A percentile compares a stretch with the other conserved stretches of the same genome.
Conservation (phyloP, 2,329 filamentous ascomycete species). For the Zarea fungicola region DNA sequence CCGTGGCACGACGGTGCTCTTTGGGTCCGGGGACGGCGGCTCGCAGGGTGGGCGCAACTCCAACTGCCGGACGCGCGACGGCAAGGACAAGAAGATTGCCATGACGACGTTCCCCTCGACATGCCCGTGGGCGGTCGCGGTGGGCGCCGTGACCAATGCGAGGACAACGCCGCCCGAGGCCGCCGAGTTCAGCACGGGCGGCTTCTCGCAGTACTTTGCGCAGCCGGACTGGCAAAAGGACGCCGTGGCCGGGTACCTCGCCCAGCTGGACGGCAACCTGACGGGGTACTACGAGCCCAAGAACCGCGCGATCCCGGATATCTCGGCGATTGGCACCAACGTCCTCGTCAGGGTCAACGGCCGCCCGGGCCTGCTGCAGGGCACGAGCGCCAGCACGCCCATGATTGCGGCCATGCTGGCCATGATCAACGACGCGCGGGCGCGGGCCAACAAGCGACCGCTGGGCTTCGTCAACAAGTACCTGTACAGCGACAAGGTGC, state of each 20-base stretch:
- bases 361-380: constrained; percentile 25
- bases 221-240: constrained; percentile 41
- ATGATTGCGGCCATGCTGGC: constrained; percentile 50
- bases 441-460: constrained; percentile 41
- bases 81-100: constrained; percentile 48
- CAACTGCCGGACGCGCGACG: constrained; percentile 54
- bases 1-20: constrained; percentile 47
- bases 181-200: constrained; percentile 43
- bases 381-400: constrained; percentile 50
- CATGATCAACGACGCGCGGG: constrained; percentile 48
- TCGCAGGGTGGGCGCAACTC: constrained; percentile 41
- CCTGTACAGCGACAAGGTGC: constrained; percentile 38
- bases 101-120: constrained; percentile 59
- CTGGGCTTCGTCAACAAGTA: constrained; percentile 51
- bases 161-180: constrained; percentile 34
- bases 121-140: constrained; percentile 63
- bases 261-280: constrained; percentile 36
- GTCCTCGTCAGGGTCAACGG: constrained; percentile 38
- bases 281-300: constrained; percentile 37
- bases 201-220: constrained; percentile 47
- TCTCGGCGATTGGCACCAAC: constrained; percentile 52
- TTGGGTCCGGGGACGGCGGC: constrained; percentile 47
- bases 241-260: constrained; percentile 36
- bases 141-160: constrained; percentile 51
- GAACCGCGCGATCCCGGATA: constrained; percentile 47